Evolutionary conservation across 2,329 filamentous ascomycete species (phyloP), one percentile per base, ranked within the genome.

Genomic region (Ploettnerulaceae sp.): DNA sequence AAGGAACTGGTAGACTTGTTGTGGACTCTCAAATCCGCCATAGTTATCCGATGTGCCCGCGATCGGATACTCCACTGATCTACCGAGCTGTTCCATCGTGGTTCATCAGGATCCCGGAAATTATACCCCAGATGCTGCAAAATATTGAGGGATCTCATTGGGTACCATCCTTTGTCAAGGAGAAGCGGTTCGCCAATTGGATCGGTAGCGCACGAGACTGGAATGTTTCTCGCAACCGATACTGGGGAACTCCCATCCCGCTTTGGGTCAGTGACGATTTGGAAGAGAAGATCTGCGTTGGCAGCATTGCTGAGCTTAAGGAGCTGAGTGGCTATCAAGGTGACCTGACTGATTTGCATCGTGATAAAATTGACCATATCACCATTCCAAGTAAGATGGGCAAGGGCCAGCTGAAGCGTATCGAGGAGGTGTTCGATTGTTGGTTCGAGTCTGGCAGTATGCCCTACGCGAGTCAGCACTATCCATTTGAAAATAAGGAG

Each of bases 381-480:
- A 95, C 89, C 34, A 96, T 97, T 54, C 90, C 90, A 1, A 94
- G 87, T 64, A 86, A 87, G 67, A 77, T 84, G 68, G 90, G 90
- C 57, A 95, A 91, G 63, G 90, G 89, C 15, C 74, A 76, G n/a
- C 71, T 96, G 52, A 82, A 77, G 59, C 82, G 90, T 57, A 77
- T 93, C 7, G 83, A 89, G 41, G 89, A 95, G 64, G 88, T 96
- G 4, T 95, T 96, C 59, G 90, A 96, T 69, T 96, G 90, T 64
- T 96, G 90, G 89, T 95, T 95, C 54, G 90, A 96, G 67, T 95
- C 89, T 33, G 90, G 90, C 51, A 90, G 86, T 63, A 96, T 96
- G 90, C 90, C 90, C 2, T 96, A 95, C 63, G 86, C 88, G 32
- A 89, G 84, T 56, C 81, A 86, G 53, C 90, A 96, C 66, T 96